Percentiles rank a stretch among this genome's conserved stretches.
phyloP scores from a whole-genome alignment of 2,329 filamentous ascomycete genomes.

The Pseudogymnoascus sp. region DNA sequence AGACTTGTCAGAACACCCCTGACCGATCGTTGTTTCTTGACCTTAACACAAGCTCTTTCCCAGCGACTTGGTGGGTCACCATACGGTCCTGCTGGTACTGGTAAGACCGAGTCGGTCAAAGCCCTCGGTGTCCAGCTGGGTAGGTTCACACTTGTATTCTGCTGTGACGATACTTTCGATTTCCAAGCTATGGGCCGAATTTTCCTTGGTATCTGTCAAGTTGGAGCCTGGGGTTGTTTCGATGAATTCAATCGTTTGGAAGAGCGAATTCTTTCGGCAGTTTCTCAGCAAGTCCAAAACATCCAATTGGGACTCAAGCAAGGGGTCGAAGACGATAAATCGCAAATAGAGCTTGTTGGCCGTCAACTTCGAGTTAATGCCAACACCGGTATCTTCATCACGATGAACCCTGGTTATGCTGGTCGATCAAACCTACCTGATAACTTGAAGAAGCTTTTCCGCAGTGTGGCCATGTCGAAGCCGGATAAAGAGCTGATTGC shows the following conservation, averaged over 20 bases:
- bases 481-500: conserved; percentile 99
- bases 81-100: conserved; percentile 93
- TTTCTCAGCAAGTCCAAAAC: conserved; percentile 98
- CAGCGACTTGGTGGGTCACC: conserved; percentile 94
- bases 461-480: conserved; percentile 99
- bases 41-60: conserved; percentile 88
- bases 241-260: conserved; percentile 99
- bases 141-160: conserved; percentile 96
- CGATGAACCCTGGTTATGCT: conserved; percentile 99
- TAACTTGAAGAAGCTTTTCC: conserved; percentile 98
- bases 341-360: conserved; percentile 89
- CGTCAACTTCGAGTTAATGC: conserved; percentile 81
- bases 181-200: conserved; percentile 99
- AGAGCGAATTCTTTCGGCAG: conserved; percentile 92
- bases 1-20: conserved; percentile 92
- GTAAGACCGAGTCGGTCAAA: conserved; percentile 98
- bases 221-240: conserved; percentile 98
- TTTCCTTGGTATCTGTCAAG: conserved; percentile 97
- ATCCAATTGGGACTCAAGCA: conserved; percentile 94
- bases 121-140: conserved; percentile 92
- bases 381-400: conserved; percentile 98
- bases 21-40: conserved; percentile 96
- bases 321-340: conserved; percentile 67
- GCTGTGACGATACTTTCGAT: conserved; percentile 98
- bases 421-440: conserved; percentile 96